Conservation (phyloP, 768 basidiomycete species). For the Boletellus ananiceps region DNA sequence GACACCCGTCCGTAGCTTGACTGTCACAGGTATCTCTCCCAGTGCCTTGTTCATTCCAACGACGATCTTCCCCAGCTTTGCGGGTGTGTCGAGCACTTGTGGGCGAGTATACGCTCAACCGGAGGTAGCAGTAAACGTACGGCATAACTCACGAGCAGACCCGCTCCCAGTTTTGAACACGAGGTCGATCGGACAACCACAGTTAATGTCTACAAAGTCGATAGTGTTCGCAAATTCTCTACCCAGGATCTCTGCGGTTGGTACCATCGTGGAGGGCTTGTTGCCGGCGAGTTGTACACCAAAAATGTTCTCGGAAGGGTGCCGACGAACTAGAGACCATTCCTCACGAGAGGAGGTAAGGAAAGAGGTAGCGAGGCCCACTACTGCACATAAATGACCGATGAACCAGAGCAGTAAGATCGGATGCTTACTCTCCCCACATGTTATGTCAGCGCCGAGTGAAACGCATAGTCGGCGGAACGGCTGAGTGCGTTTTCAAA, state of each 20-base stretch:
- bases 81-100: conserved; percentile 77
- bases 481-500: conserved; percentile 46
- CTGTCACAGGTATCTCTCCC: conserved; percentile 86
- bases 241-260: conserved; percentile 77
- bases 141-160: conserved; percentile 65
- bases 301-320: conserved; percentile 82
- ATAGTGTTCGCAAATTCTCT: conserved; percentile 60
- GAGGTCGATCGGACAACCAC: conserved; percentile 95
- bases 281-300: conserved; percentile 93
- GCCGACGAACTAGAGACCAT: conserved; percentile 88
- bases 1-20: conserved; percentile 90
- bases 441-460: conserved; percentile 91
- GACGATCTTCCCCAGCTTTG: conserved; percentile 80
- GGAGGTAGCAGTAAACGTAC: neutral
- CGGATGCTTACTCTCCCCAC: conserved; percentile 71
- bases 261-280: conserved; percentile 71
- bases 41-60: conserved; percentile 88
- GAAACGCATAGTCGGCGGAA: conserved; percentile 87
- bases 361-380: conserved; percentile 93
- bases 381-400: conserved; percentile 31
- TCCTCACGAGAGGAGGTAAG: conserved; percentile 86
- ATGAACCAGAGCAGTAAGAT: neutral
- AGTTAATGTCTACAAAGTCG: conserved; percentile 94
- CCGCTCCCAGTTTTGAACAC: conserved; percentile 91
- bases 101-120: neutral